phyloP scores from a whole-genome alignment of 257 asterid genomes.

The Dorcoceras hygrometricum region DNA sequence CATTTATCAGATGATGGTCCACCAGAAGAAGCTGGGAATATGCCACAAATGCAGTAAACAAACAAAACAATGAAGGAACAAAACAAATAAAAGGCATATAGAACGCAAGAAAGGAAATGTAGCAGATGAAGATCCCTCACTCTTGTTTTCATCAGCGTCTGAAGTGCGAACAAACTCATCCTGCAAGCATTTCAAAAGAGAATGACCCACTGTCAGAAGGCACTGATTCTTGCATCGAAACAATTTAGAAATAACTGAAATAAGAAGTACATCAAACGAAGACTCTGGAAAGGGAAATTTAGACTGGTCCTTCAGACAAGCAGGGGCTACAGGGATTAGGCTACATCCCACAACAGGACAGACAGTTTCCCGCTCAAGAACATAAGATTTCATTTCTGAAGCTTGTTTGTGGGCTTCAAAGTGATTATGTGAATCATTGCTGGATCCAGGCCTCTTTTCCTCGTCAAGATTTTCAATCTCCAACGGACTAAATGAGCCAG shows the following conservation, averaged over 20 bases:
- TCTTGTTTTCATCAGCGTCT: constrained; percentile 39
- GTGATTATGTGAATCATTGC: constrained; percentile 19
- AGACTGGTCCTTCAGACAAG: constrained; percentile 28
- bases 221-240: constrained; percentile 13
- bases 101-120: constrained; percentile 18
- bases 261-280: constrained; percentile 31
- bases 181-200: constrained; percentile 41
- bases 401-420: constrained; percentile 24
- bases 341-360: constrained; percentile 24
- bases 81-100: constrained; percentile 11
- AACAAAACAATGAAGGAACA: background rate
- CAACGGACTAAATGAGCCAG: constrained; percentile 26
- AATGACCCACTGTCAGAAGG: constrained; percentile 24
- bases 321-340: constrained; percentile 27
- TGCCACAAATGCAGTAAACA: constrained; percentile 21
- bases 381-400: constrained; percentile 26
- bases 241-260: constrained; percentile 16
- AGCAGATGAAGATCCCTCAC: constrained; percentile 45
- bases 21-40: constrained; percentile 43
- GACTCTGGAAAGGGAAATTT: constrained; percentile 26
- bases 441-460: constrained; percentile 20
- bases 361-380: constrained; percentile 23
- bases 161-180: constrained; percentile 37
- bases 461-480: constrained; percentile 29
- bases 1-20: constrained; percentile 37